Base-by-base conservation (phyloP, 2,329 filamentous ascomycete species). In the Pezicula carpinea region DNA sequence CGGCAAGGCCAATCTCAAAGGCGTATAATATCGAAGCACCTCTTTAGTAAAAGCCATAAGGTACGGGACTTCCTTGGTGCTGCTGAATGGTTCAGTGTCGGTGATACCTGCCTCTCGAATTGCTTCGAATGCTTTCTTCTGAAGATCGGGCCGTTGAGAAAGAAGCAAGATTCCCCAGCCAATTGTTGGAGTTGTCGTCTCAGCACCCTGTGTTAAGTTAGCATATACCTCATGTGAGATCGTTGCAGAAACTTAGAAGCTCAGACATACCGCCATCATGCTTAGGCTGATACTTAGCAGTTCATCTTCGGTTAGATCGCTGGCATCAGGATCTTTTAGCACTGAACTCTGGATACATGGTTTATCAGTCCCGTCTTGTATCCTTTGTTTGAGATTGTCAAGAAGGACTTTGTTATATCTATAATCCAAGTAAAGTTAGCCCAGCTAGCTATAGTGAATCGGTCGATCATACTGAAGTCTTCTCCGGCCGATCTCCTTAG, bases 341-440 rank as follows among this genome's bases (percentile, higher is more conserved):
- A 84, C 74, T 47, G 83, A 83, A 4, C 78, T 79, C 50, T 84
- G 80, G 39, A 84, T 84, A 57, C 81, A 84, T 0, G 80, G 78
- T 54, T 75, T 73, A 58, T 83, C 72, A 0, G 68, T 78, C 0
- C 79, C 79, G 34, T 76, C 74, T 39, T 70, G 71, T 66, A 84
- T 82, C 1, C 77, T 69, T 23, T 77, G 71, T 47, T 83, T 78
- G 6, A 85, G 65, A 5, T 77, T 76, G 2, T 66, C 60, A 55
- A 83, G 83, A n/a, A 85, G 62, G 11, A 66, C 68, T 0, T 66
- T 72, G 29, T 84, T 65, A 51, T 83, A 85, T 18, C 33, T 35
- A 14, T 10, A 15, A 6, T 15, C 4, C 6, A 7, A 15, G 7
- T 6, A 35, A 35, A 6, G 13, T 35, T n/a, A 35, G 33, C 8